Evolutionary conservation across 2,329 filamentous ascomycete genomes (phyloP), one percentile per base, ranked within the genome.

Genomic region (Penicillium concentricum): DNA sequence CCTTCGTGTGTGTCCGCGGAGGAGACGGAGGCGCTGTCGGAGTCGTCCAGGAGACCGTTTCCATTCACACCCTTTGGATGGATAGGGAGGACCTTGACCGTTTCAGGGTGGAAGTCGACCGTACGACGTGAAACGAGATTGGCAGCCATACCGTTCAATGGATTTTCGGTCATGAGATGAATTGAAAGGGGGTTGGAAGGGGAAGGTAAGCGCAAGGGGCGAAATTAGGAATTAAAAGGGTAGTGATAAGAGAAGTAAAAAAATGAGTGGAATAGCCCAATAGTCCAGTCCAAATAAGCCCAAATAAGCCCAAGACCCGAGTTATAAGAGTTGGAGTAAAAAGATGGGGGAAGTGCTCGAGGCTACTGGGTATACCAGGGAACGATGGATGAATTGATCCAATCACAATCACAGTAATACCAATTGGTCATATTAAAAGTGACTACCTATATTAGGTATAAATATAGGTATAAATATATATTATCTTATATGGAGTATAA

Each of bases 21-120:
- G 46, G 66, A 64, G 37, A 73, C 71, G 24, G 66, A 62, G 53
- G 69, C 65, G 43, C 64, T 62, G 64, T 73, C 70, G 51, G 69
- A 71, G 63, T 66, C 62, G 37, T 56, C 54, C 22, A 56, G 52
- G 5, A 51, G 39, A 12, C 48, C 43, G 39, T 56, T 54, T 37
- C 58, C 62, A 39, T 62, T 62, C 49, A 58, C 37, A 22, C 39
- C 64, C 35, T 28, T 51, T 5, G 66, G 58, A 15, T 61, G 62
- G 26, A 61, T 41, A 26, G 65, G 58, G 47, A 60, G 55, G 20
- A 54, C 55, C 54, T 58, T 63, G n/a, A 63, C 56, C n/a, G 61
- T 49, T 15, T 68, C 65, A 24, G 65, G 49, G 13, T 69, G 44
- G 43, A 71, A 61, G 39, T 69, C 67, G 52, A 70, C 66, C 6